Percentiles rank a stretch among this genome's conserved stretches.
Evolutionary conservation across 441 rosid species (phyloP).

Genomic region (Populus hybrid): DNA sequence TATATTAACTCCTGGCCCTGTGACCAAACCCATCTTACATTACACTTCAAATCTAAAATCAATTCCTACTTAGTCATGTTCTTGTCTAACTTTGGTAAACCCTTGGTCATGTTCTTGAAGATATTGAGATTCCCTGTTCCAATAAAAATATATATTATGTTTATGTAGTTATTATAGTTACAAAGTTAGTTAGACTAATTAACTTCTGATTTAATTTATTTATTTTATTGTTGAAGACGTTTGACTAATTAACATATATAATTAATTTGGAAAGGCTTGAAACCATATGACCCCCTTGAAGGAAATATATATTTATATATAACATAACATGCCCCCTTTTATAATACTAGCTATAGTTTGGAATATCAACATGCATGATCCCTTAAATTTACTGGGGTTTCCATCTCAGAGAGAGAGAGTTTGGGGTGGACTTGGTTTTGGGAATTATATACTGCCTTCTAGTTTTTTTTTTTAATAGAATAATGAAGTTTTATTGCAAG

Average conservation of each 20-base stretch:
- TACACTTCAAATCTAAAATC: not conserved
- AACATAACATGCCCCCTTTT: not conserved
- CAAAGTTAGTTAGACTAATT: constrained; percentile 23
- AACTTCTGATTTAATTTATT: not conserved
- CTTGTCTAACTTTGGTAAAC: constrained; percentile 20
- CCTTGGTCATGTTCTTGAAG: constrained; percentile 31
- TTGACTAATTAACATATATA: not conserved
- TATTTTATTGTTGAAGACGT: not conserved
- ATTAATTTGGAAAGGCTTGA: not conserved
- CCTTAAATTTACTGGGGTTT: too few relatives aligned
- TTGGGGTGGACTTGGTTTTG: too few relatives aligned
- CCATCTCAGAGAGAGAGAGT: too few relatives aligned
- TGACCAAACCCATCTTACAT: not conserved
- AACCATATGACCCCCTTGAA: not conserved
- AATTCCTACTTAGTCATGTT: constrained; percentile 22
- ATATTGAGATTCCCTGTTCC: constrained; percentile 24
- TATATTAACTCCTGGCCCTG: not conserved
- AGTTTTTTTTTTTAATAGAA: too few relatives aligned
- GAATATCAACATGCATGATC: too few relatives aligned
- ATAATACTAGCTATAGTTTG: too few relatives aligned
- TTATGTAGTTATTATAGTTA: constrained; percentile 33
- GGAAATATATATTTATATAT: too few relatives aligned
- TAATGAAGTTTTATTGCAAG: too few relatives aligned
- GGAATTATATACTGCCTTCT: not conserved
- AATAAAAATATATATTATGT: not conserved